Conservation (phyloP, 2,329 filamentous ascomycete species). For the Penicillium paneum region DNA sequence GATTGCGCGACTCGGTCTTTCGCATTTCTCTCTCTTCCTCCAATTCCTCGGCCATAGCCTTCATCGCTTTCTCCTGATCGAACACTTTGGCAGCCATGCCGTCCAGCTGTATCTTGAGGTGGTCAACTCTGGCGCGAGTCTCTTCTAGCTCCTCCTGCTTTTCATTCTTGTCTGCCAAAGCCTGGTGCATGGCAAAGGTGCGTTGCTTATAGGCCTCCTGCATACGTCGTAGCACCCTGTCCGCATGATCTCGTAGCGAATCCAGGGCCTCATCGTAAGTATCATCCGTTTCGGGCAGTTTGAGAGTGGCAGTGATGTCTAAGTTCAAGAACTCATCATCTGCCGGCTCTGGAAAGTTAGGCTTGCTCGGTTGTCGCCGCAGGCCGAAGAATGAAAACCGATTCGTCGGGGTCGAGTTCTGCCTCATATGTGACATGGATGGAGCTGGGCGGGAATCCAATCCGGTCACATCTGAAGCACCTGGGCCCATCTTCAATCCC, state of each 20-base stretch:
- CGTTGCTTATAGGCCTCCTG: constrained; percentile 57
- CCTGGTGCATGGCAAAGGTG: constrained; percentile 49
- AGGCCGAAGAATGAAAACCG: constrained; percentile 46
- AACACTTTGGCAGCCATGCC: constrained; percentile 55
- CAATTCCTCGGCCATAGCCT: constrained; percentile 49
- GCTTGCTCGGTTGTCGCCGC: constrained; percentile 30
- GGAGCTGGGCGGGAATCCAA: constrained; percentile 12
- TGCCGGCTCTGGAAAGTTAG: constrained; percentile 36
- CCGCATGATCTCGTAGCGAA: constrained; percentile 56
- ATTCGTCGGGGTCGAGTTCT: constrained; percentile 24
- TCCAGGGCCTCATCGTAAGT: constrained; percentile 55
- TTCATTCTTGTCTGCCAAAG: constrained; percentile 54
- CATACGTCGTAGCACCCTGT: constrained; percentile 52
- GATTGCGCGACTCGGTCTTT: constrained; percentile 37
- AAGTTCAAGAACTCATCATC: constrained; percentile 55
- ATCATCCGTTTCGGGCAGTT: constrained; percentile 50
- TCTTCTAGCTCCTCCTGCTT: constrained; percentile 62
- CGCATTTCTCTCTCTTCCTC: constrained; percentile 44
- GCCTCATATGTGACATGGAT: constrained; percentile 15
- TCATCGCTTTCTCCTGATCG: constrained; percentile 57
- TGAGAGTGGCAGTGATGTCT: constrained; percentile 54
- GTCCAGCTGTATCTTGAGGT: constrained; percentile 60
- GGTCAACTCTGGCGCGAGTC: constrained; percentile 54
- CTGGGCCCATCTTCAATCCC: constrained; percentile 33
- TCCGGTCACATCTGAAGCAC: constrained; percentile 9